Percentiles rank a stretch among this genome's conserved stretches.
These are phyloP conservation scores for Thamnidium elegans DNA, from an alignment of 192 early-diverging fungal genomes.

Conservation along the genomic window DNA sequence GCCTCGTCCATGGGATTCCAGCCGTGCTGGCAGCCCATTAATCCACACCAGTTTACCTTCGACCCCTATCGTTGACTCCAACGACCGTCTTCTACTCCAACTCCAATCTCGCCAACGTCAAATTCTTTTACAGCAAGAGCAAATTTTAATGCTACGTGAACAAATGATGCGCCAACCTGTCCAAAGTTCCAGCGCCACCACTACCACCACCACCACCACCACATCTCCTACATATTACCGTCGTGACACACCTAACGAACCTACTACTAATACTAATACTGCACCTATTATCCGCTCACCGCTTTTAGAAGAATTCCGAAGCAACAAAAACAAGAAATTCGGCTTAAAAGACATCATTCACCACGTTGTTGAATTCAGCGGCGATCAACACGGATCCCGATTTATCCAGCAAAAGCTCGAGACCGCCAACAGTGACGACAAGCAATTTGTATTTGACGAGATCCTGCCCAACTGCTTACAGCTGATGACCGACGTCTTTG, in stretches of 20 bases:
- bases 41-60: neutral
- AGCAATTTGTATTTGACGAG: slow-evolving; percentile 97
- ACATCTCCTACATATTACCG: slow-evolving; percentile 31
- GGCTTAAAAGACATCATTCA: slow-evolving; percentile 76
- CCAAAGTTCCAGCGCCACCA: slow-evolving; percentile 2
- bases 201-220: neutral
- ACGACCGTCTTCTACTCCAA: slow-evolving; percentile 15
- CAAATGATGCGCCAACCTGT: slow-evolving; percentile 20
- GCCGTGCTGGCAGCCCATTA: neutral
- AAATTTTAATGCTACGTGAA: slow-evolving; percentile 20
- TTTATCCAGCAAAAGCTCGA: slow-evolving; percentile 99
- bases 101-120: slow-evolving; percentile 17
- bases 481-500: slow-evolving; percentile 99
- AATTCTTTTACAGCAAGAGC: slow-evolving; percentile 17
- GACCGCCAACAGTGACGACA: slow-evolving; percentile 87
- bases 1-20: neutral
- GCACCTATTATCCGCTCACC: slow-evolving; percentile 3
- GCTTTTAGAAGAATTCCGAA: slow-evolving; percentile 20
- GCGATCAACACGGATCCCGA: slow-evolving; percentile 97
- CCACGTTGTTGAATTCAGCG: slow-evolving; percentile 95
- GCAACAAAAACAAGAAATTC: slow-evolving; percentile 20
- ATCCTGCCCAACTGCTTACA: slow-evolving; percentile 86
- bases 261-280: slow-evolving; percentile 39
- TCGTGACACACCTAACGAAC: slow-evolving; percentile 41
- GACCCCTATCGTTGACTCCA: slow-evolving; percentile 7